Evolutionary conservation across 2,329 filamentous ascomycete genomes (phyloP).

Genomic region (Moelleriella libera): DNA sequence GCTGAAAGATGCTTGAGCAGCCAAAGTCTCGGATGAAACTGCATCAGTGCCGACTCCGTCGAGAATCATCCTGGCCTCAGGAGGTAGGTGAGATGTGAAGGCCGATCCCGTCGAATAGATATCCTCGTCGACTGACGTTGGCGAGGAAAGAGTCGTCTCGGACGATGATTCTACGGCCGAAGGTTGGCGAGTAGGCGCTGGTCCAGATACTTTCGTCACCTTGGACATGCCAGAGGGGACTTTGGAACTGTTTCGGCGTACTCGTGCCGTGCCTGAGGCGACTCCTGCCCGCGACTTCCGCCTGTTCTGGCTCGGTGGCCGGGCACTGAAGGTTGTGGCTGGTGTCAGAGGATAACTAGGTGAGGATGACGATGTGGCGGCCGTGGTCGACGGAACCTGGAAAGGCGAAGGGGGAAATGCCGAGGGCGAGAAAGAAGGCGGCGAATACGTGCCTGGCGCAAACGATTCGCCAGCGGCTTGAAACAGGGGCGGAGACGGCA

Average conservation of each 20-base stretch:
- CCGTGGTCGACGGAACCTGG: background rate
- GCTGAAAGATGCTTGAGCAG: conserved; percentile 5
- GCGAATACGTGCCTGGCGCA: too few species aligned
- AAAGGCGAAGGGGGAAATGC: background rate
- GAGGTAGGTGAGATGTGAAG: conserved; percentile 27
- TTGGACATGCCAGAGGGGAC: background rate
- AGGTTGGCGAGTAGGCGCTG: background rate
- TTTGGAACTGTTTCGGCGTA: conserved; percentile 2
- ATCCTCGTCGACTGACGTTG: conserved; percentile 5
- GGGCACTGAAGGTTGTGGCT: background rate
- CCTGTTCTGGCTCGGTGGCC: background rate
- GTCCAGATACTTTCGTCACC: background rate
- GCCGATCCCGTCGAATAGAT: conserved; percentile 12
- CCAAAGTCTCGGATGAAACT: conserved; percentile 8
- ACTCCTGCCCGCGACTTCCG: background rate
- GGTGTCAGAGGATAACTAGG: background rate
- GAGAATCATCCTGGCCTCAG: conserved; percentile 27
- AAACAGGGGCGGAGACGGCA: background rate
- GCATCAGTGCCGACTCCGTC: conserved; percentile 16
- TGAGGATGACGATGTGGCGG: background rate
- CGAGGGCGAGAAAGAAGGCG: background rate
- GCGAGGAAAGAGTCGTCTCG: conserved; percentile 7
- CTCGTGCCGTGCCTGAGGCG: background rate
- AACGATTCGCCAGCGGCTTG: background rate
- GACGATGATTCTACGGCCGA: background rate